Evolutionary conservation across 2,329 filamentous ascomycete genomes (phyloP), one percentile per base, ranked within the genome.

Genomic region (Phaeosphaeria sp.): DNA sequence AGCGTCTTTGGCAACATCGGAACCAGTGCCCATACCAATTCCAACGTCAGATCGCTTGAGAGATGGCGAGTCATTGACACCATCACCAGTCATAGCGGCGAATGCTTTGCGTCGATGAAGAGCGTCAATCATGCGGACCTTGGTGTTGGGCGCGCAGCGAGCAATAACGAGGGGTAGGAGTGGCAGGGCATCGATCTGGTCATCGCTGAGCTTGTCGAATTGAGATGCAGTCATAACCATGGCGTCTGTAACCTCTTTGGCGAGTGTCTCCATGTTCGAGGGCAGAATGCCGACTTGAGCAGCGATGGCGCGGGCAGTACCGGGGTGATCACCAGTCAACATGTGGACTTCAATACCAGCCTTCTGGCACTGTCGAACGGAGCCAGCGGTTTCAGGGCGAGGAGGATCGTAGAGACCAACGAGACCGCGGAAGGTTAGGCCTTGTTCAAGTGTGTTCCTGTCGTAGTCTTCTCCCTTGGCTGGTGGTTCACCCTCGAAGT

Each of bases 401-500:
- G 92, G 92, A 3, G 92, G 92, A 65, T 96, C 92, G 72, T 95
- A 94, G 59, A 96, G 89, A 57, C 91, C 92, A 49, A 90, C 88
- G 9, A 96, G 83, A 11, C 93, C 93, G 17, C 91, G 85, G 61
- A 96, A 90, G 1, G 82, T 84, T 22, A 96, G 84, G 33, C 85
- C 82, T 42, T 82, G 80, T 72, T 95, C 92, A 8, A 93, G 83
- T 3, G 83, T 79, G 13, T 80, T 78, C 1, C 92, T 89, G 13
- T 84, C 78, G 9, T 82, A 74, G 21, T 84, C 77, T 50, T 80
- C 58, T 15, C 65, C 64, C 22, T 82, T 76, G 21, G 78, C 77
- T 3, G 82, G 74, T 25, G 80, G 78, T 1, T 64, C 61, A 9
- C 77, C 74, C 40, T 77, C 74, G 50, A 78, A 72, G 69, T 77